A percentile compares a stretch with the other conserved stretches of the same genome.
These are phyloP conservation scores for Geotrichum candidum DNA, from an alignment of 1,139 yeast species.

Conservation along the genomic window DNA sequence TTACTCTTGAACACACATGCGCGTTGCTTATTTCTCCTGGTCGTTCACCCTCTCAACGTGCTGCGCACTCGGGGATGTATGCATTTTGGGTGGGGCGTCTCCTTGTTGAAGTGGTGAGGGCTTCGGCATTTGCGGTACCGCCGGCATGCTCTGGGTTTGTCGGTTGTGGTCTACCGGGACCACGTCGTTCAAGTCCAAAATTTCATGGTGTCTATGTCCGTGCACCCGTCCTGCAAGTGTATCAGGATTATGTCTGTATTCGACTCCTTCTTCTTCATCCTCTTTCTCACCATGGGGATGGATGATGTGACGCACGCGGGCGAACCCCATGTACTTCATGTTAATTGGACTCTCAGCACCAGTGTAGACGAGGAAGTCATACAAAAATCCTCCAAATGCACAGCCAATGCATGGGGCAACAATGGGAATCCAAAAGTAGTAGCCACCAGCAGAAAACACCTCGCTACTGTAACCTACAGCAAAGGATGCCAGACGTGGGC, in stretches of 20 bases:
- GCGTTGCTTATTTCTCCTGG: not conserved
- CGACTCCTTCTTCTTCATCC: not conserved
- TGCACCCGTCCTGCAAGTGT: not conserved
- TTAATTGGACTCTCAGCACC: slow-evolving; percentile 47
- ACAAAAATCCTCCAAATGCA: slow-evolving; percentile 41
- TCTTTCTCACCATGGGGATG: not conserved
- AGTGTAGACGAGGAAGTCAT: slow-evolving; percentile 45
- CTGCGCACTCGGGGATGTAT: not conserved
- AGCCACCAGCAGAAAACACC: slow-evolving; percentile 38
- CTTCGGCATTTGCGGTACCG: not conserved
- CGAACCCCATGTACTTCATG: slow-evolving; percentile 23
- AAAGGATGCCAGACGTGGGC: slow-evolving; percentile 45
- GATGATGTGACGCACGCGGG: not conserved
- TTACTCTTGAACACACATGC: not conserved
- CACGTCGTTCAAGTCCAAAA: not conserved
- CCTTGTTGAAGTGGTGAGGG: not conserved
- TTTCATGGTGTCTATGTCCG: not conserved
- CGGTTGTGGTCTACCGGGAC: not conserved
- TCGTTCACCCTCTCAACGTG: not conserved
- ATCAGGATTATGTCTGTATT: not conserved
- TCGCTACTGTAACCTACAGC: slow-evolving; percentile 43
- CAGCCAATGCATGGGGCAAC: slow-evolving; percentile 44
- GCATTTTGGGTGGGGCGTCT: not conserved
- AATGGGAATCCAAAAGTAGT: slow-evolving; percentile 49
- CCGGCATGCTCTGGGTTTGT: not conserved